Evolutionary conservation across 78 protist species (phyloP).

Genomic region (Chrysochromulina tobinii): DNA sequence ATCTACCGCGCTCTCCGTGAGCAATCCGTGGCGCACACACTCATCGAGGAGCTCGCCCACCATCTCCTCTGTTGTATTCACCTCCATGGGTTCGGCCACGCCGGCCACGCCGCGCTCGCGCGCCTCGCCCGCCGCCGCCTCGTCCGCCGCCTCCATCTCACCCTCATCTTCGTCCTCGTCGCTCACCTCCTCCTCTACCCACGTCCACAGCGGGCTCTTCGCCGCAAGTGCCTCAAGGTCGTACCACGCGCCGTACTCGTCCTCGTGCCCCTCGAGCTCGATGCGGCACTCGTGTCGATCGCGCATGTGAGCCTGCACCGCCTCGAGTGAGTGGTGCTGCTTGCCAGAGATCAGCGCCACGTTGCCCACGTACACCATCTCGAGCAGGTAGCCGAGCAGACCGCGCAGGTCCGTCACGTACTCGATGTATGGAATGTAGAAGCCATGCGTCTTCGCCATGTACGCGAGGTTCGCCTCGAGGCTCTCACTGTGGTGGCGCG

Average conservation of each 20-base stretch:
- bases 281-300: not conserved
- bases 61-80: no score
- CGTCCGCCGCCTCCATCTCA: no score
- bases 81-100: no score
- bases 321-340: not conserved
- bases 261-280: conserved; percentile 24
- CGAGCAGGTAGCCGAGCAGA: conserved; percentile 14
- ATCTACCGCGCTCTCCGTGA: no score
- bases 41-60: no score
- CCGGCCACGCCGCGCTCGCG: no score
- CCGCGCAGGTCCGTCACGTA: not conserved
- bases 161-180: no score
- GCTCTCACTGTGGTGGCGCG: not conserved
- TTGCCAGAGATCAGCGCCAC: not conserved
- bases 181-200: not conserved
- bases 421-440: conserved; percentile 31
- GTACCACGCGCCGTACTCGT: not conserved
- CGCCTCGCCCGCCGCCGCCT: no score
- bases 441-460: conserved; percentile 8
- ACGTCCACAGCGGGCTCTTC: not conserved
- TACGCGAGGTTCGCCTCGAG: conserved; percentile 1
- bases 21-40: no score
- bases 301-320: not conserved
- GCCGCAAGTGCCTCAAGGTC: not conserved
- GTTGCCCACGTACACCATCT: conserved; percentile 9